These are phyloP conservation scores for Kalanchoe fedtschenkoi DNA, from an alignment of 164 flowering plant species.

Conservation along the genomic window DNA sequence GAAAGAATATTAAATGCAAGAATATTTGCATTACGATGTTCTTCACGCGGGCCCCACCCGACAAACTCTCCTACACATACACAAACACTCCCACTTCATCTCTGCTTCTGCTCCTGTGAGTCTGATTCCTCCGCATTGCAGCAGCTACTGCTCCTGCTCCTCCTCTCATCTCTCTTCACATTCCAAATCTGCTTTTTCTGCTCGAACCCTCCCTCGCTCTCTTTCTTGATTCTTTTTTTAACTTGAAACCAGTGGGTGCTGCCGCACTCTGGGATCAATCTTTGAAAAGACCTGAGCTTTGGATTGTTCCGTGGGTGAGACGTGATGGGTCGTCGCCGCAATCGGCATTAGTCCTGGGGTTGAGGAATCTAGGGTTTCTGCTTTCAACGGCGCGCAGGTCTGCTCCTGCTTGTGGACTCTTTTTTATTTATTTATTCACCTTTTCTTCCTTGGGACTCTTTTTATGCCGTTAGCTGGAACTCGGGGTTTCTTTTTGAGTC, in stretches of 20 bases:
- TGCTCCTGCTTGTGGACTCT: neutral
- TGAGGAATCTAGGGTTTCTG: neutral
- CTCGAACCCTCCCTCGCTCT: neutral
- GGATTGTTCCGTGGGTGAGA: neutral
- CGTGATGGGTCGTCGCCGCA: conserved; percentile 2
- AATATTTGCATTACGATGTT: neutral
- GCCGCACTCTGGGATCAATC: neutral
- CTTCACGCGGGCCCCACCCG: neutral
- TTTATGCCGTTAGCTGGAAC: neutral
- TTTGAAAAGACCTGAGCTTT: neutral
- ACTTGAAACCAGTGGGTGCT: too few relatives aligned
- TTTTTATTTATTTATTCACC: too few relatives aligned
- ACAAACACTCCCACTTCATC: neutral
- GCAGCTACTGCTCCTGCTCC: too few relatives aligned
- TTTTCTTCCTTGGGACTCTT: neutral
- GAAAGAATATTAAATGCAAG: neutral
- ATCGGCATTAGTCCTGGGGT: neutral
- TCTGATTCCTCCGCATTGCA: neutral
- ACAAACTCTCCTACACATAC: too few relatives aligned
- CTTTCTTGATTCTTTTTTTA: neutral
- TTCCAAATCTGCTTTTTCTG: neutral
- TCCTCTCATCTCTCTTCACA: too few relatives aligned
- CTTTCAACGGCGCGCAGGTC: neutral
- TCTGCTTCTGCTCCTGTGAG: neutral
- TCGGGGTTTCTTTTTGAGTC: neutral